Conservation (phyloP, 2,329 filamentous ascomycete species). For the Byssothecium circinans region DNA sequence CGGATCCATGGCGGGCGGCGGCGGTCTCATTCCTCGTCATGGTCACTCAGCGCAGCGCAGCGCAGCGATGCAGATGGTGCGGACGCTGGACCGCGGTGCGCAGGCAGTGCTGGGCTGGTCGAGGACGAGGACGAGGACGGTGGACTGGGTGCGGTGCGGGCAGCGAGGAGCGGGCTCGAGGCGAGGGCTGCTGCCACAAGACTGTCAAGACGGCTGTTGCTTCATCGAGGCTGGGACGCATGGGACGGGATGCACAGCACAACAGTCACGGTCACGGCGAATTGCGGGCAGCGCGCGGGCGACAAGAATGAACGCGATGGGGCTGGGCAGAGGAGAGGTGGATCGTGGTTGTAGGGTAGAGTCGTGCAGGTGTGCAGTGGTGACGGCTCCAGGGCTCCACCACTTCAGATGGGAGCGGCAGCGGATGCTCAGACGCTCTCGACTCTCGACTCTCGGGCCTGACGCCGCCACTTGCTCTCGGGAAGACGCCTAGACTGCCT, state of each 20-base stretch:
- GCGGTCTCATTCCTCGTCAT: conserved; percentile 69
- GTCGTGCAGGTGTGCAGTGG: conserved; percentile 2
- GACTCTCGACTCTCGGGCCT: conserved; percentile 8
- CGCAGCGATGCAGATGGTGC: conserved; percentile 24
- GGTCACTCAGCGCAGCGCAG: conserved; percentile 14
- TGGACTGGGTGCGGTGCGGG: conserved; percentile 13
- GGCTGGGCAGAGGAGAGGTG: conserved; percentile 1
- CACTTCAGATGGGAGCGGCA: conserved; percentile 18
- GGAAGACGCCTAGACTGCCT: conserved; percentile 10
- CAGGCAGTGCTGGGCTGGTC: too few relatives aligned
- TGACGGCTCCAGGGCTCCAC: conserved; percentile 1
- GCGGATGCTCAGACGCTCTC: conserved; percentile 8
- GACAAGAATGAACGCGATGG: conserved; percentile 1
- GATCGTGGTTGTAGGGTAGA: too few relatives aligned
- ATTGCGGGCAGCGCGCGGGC: conserved; percentile 2
- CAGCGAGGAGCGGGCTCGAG: conserved; percentile 17
- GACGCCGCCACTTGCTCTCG: conserved; percentile 10
- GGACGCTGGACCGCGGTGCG: too few relatives aligned
- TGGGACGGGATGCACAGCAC: conserved; percentile 11
- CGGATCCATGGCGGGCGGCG: conserved; percentile 64
- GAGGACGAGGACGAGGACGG: too few relatives aligned
- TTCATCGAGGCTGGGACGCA: conserved; percentile 38
- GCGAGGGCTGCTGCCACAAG: conserved; percentile 36
- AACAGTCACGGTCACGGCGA: conserved; percentile 1
- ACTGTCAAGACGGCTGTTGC: conserved; percentile 41